Conservation (phyloP, 2,329 filamentous ascomycete genomes). For the Gaeumannomyces tritici region DNA sequence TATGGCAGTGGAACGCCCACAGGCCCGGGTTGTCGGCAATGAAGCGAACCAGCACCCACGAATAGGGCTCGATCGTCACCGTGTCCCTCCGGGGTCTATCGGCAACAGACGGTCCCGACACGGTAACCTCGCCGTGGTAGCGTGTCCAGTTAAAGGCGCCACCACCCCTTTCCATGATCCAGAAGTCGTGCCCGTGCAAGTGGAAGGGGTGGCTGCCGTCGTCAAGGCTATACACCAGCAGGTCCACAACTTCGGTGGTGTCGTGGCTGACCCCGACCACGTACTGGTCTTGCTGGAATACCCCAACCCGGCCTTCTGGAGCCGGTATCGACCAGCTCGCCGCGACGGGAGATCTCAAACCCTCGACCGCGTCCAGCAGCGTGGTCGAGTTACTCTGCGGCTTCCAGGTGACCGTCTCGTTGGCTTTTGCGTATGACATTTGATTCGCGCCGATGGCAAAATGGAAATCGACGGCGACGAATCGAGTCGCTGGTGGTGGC, state of each 20-base stretch:
- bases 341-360: background rate
- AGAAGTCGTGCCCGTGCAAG: conserved; percentile 42
- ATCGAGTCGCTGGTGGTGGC: conserved; percentile 5
- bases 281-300: conserved; percentile 5
- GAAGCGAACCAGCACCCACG: conserved; percentile 32
- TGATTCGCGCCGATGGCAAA: conserved; percentile 8
- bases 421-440: conserved; percentile 7
- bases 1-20: conserved; percentile 51
- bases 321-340: background rate
- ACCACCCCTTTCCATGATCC: conserved; percentile 6
- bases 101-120: background rate
- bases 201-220: conserved; percentile 38
- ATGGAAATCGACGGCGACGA: conserved; percentile 7
- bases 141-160: conserved; percentile 7
- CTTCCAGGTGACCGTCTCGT: conserved; percentile 7
- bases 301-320: background rate
- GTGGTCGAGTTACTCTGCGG: conserved; percentile 7
- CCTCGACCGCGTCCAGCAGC: conserved; percentile 2
- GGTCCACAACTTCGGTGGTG: conserved; percentile 34
- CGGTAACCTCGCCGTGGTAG: conserved; percentile 5
- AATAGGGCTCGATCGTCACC: conserved; percentile 2
- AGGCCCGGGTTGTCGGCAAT: conserved; percentile 47
- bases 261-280: conserved; percentile 28
- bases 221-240: conserved; percentile 28
- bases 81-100: conserved; percentile 2